A percentile compares a stretch with the other conserved stretches of the same genome.
phyloP scores from a whole-genome alignment of 2,329 filamentous ascomycete genomes.

The Fusarium verrucosum region DNA sequence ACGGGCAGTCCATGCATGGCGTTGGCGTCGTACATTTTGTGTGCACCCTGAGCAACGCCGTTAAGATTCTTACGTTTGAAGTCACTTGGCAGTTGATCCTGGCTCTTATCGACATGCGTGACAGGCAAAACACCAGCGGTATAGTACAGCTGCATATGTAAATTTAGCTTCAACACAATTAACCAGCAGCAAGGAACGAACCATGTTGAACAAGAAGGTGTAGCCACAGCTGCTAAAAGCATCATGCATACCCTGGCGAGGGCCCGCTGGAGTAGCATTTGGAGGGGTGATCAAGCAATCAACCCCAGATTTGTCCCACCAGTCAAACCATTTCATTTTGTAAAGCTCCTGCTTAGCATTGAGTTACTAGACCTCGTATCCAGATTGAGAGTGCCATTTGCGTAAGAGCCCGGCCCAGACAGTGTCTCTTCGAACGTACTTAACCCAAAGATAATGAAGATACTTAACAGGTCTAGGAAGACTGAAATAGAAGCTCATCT shows the following conservation, averaged over 20 bases:
- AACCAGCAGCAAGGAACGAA: constrained; percentile 52
- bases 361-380: constrained; percentile 83
- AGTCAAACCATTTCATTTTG: constrained; percentile 81
- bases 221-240: constrained; percentile 90
- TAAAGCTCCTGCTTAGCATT: constrained; percentile 81
- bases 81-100: constrained; percentile 70
- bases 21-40: constrained; percentile 82
- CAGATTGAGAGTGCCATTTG: constrained; percentile 77
- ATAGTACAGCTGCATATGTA: constrained; percentile 79
- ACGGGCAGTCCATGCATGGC: constrained; percentile 91
- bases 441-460: constrained; percentile 89
- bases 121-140: constrained; percentile 83
- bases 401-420: constrained; percentile 82
- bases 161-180: constrained; percentile 1
- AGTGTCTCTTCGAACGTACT: constrained; percentile 78
- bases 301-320: constrained; percentile 78
- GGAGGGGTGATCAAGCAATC: constrained; percentile 86
- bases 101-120: constrained; percentile 77
- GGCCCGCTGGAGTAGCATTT: constrained; percentile 89
- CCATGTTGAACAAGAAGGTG: constrained; percentile 91
- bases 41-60: constrained; percentile 82
- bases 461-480: constrained; percentile 80
- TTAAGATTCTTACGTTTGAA: constrained; percentile 75
- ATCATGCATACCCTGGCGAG: constrained; percentile 86
- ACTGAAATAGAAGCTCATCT: constrained; percentile 77